These are phyloP conservation scores for Karstenula rhodostoma DNA, from an alignment of 2,329 filamentous ascomycete genomes.

Conservation along the genomic window DNA sequence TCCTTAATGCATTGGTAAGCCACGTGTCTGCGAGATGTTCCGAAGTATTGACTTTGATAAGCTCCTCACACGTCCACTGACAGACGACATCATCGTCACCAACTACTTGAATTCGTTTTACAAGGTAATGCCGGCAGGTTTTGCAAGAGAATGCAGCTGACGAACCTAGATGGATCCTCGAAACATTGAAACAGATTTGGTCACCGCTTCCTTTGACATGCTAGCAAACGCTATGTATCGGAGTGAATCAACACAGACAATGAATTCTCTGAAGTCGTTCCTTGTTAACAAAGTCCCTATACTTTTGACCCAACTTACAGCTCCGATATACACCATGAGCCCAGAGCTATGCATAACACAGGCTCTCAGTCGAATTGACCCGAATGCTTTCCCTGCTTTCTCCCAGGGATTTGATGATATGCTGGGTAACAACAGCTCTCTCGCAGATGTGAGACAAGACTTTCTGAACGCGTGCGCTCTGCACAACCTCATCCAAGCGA, in stretches of 20 bases:
- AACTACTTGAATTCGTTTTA: conserved; percentile 87
- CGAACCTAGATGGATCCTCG: conserved; percentile 73
- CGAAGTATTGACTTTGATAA: conserved; percentile 60
- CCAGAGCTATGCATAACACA: conserved; percentile 72
- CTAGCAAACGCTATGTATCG: conserved; percentile 86
- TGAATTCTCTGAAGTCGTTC: conserved; percentile 84
- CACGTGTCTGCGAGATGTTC: neutral
- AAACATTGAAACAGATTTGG: conserved; percentile 79
- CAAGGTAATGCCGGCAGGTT: conserved; percentile 61
- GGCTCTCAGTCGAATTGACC: conserved; percentile 69
- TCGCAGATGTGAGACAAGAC: conserved; percentile 76
- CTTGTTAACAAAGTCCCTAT: conserved; percentile 77
- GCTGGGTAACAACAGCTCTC: conserved; percentile 62
- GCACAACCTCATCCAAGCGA: conserved; percentile 81
- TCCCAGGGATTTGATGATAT: conserved; percentile 69
- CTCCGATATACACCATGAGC: conserved; percentile 66
- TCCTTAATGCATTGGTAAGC: conserved; percentile 80
- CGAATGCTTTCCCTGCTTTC: conserved; percentile 69
- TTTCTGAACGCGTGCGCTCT: conserved; percentile 92
- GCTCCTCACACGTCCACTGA: conserved; percentile 81
- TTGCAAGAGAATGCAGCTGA: conserved; percentile 37
- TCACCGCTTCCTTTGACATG: conserved; percentile 88
- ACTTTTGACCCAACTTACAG: conserved; percentile 65
- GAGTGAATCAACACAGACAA: conserved; percentile 64
- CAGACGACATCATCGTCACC: conserved; percentile 81